Percentiles rank a stretch among this genome's conserved stretches.
Evolutionary conservation across 176 grass and related monocot genomes (phyloP).

Genomic region (Alloteropsis semialata): DNA sequence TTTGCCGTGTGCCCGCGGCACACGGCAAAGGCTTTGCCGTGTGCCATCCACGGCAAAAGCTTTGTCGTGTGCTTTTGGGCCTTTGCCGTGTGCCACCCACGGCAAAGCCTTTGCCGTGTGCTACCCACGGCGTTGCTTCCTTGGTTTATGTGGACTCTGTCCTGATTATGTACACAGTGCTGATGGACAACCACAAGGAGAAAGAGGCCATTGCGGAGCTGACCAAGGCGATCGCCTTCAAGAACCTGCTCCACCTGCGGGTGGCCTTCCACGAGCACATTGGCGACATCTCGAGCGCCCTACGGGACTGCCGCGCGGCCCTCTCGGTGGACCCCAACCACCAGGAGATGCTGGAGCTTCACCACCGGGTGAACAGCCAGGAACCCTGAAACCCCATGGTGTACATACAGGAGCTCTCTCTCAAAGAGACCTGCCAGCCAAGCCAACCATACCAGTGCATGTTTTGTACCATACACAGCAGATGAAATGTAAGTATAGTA

Average conservation of each 20-base stretch:
- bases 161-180: conserved; percentile 48
- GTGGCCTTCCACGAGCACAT: conserved; percentile 94
- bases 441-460: conserved; percentile 47
- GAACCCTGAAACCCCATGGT: conserved; percentile 68
- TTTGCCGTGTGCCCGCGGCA: too few relatives aligned
- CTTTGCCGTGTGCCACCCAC: too few relatives aligned
- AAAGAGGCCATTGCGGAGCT: conserved; percentile 92
- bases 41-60: too few relatives aligned
- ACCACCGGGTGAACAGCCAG: conserved; percentile 92
- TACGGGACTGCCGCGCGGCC: conserved; percentile 81
- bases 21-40: too few relatives aligned
- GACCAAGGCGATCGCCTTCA: conserved; percentile 84
- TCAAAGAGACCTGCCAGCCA: conserved; percentile 6
- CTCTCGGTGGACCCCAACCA: conserved; percentile 96
- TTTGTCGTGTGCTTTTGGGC: too few relatives aligned
- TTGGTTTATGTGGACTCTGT: conserved; percentile 7
- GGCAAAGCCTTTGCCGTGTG: too few relatives aligned
- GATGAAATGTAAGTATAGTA: conserved; percentile 37
- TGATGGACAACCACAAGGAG: conserved; percentile 99
- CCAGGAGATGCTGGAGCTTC: conserved; percentile 99
- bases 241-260: conserved; percentile 89
- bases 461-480: conserved; percentile 67
- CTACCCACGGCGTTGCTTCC: too few relatives aligned
- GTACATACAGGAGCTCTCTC: conserved; percentile 46
- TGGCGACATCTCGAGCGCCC: conserved; percentile 68